These are phyloP conservation scores for Babesia bigemina DNA, from an alignment of 169 alveolate species.

Conservation along the genomic window DNA sequence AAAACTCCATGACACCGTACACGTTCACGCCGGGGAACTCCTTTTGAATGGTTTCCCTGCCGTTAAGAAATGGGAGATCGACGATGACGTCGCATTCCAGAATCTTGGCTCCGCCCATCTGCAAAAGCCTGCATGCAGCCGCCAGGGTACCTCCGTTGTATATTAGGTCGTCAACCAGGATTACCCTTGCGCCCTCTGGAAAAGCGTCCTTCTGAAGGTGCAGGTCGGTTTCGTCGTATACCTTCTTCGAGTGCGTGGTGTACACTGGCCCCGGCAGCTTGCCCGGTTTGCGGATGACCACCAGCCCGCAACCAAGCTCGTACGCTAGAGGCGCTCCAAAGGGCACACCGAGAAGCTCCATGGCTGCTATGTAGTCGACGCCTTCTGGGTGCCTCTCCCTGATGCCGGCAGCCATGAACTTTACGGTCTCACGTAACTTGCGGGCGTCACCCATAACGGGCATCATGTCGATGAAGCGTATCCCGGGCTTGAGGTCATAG, in stretches of 20 bases:
- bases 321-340: constrained; percentile 6
- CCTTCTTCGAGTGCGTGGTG: not conserved
- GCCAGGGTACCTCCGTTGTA: not conserved
- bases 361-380: constrained; percentile 4
- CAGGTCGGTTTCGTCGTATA: not conserved
- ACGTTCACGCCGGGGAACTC: not conserved
- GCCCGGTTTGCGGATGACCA: constrained; percentile 1
- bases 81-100: not conserved
- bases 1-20: not conserved
- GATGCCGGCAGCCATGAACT: constrained; percentile 4
- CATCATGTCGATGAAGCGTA: constrained; percentile 6
- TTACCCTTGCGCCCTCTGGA: constrained; percentile 4
- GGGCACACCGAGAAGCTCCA: constrained; percentile 17
- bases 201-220: constrained; percentile 5
- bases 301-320: not conserved
- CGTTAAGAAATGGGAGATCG: not conserved
- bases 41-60: not conserved
- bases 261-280: constrained; percentile 1
- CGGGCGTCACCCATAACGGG: not conserved
- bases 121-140: not conserved
- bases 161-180: constrained; percentile 4
- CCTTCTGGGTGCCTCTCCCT: constrained; percentile 10
- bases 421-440: not conserved
- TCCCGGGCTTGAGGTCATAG: constrained; percentile 5
- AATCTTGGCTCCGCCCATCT: not conserved